Conservation (phyloP, 2,329 filamentous ascomycete species). For the Nothophoma quercina region DNA sequence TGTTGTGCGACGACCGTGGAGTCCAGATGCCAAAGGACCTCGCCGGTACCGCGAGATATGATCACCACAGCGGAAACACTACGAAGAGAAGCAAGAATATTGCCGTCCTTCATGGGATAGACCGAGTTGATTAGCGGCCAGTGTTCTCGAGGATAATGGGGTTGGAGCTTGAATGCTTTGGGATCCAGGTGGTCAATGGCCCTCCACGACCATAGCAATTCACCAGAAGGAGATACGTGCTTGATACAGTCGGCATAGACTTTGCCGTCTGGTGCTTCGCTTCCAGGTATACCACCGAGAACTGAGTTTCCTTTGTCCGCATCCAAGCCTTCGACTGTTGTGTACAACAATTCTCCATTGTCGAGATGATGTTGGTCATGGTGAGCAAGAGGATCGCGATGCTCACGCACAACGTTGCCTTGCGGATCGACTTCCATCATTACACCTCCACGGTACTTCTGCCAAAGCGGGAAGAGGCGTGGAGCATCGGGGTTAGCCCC, state of each 20-base stretch:
- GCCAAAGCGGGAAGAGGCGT: no score
- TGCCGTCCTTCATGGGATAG: not conserved
- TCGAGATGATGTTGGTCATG: no score
- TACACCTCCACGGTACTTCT: no score
- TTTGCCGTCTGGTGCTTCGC: constrained; percentile 49
- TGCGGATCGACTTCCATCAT: no score
- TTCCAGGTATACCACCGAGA: constrained; percentile 52
- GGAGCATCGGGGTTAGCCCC: no score
- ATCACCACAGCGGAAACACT: not conserved
- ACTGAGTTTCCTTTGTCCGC: constrained; percentile 39
- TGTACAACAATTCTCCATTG: no score
- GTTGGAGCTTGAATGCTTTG: not conserved
- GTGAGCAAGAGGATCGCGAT: no score
- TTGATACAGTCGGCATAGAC: constrained; percentile 56
- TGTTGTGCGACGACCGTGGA: not conserved
- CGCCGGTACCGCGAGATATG: not conserved
- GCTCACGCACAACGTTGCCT: no score
- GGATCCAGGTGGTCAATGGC: not conserved
- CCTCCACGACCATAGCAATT: constrained; percentile 47
- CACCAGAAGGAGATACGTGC: constrained; percentile 49
- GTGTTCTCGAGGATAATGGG: not conserved
- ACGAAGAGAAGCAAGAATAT: not conserved
- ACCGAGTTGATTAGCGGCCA: not conserved
- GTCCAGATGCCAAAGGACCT: not conserved
- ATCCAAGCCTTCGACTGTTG: not conserved